These are phyloP conservation scores for Starmerella bombi DNA, from an alignment of 805 yeast genomes.

Conservation along the genomic window DNA sequence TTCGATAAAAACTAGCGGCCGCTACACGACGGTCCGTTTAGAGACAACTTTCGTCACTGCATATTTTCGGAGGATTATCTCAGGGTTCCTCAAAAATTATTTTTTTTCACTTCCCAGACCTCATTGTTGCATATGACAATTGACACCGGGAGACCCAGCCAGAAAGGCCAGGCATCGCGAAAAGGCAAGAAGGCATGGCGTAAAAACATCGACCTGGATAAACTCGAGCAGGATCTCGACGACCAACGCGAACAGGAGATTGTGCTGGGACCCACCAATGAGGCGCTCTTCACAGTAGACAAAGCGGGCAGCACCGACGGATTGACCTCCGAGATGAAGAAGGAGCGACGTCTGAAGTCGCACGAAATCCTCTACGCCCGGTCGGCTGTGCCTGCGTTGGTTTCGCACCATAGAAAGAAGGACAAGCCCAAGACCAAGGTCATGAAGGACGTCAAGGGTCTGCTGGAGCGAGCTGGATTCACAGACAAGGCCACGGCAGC, in stretches of 20 bases:
- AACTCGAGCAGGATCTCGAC: constrained; percentile 59
- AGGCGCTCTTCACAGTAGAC: constrained; percentile 49
- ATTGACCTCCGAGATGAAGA: constrained; percentile 30
- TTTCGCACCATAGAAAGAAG: constrained; percentile 28
- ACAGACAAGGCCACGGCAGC: constrained; percentile 1
- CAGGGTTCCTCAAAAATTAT: constrained; percentile 8
- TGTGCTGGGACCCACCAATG: constrained; percentile 30
- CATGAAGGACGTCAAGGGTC: constrained; percentile 7
- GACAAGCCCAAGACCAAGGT: constrained; percentile 24
- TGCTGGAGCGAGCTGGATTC: constrained; percentile 16
- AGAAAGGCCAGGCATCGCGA: constrained; percentile 60
- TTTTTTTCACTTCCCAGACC: too few species aligned
- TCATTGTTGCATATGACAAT: constrained; percentile 7
- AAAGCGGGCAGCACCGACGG: constrained; percentile 44
- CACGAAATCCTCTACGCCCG: constrained; percentile 60
- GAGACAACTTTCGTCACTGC: too few species aligned
- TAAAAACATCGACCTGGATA: constrained; percentile 77
- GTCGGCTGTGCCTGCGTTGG: constrained; percentile 64
- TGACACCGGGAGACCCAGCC: constrained; percentile 31
- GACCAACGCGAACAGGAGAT: constrained; percentile 47
- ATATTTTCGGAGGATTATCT: too few species aligned
- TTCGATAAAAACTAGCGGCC: too few species aligned
- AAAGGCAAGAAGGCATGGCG: constrained; percentile 92
- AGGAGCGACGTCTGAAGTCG: constrained; percentile 39
- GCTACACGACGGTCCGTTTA: too few species aligned